Percentiles rank a stretch among this genome's conserved stretches.
Conservation (phyloP, 2,329 filamentous ascomycete genomes). For the Neonectria sp. region DNA sequence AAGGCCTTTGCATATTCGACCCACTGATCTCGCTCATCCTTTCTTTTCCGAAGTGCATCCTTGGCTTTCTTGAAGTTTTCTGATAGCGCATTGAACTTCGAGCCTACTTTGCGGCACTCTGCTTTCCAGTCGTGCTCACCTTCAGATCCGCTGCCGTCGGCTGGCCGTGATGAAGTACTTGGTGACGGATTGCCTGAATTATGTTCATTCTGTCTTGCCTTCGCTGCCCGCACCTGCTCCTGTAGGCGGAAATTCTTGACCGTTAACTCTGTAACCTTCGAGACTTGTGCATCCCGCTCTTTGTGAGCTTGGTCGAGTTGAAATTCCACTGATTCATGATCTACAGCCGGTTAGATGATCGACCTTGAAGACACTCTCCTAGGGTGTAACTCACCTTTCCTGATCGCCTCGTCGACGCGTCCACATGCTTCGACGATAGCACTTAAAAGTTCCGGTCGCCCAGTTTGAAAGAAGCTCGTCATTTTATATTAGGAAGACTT, state of each 20-base stretch:
- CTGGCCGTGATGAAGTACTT: conserved; percentile 5
- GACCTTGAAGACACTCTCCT: conserved; percentile 11
- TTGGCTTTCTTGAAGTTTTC: conserved; percentile 59
- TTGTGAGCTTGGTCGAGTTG: conserved; percentile 48
- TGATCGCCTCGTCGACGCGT: conserved; percentile 56
- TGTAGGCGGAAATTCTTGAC: conserved; percentile 41
- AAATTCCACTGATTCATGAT: conserved; percentile 61
- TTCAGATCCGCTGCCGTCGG: conserved; percentile 14
- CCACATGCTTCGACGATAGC: conserved; percentile 58
- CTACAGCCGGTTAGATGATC: conserved; percentile 35
- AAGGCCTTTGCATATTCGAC: conserved; percentile 60
- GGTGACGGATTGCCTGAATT: conserved; percentile 1
- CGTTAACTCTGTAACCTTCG: conserved; percentile 24
- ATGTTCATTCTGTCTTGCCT: conserved; percentile 7
- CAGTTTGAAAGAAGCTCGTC: conserved; percentile 58
- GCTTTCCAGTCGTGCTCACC: conserved; percentile 45
- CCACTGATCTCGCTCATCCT: conserved; percentile 62
- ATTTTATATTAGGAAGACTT: conserved; percentile 44
- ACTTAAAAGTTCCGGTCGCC: conserved; percentile 57
- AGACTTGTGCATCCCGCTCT: conserved; percentile 37
- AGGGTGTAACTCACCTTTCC: conserved; percentile 49
- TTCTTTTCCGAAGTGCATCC: conserved; percentile 57
- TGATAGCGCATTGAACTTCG: conserved; percentile 59
- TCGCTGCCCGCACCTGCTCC: conserved; percentile 31
- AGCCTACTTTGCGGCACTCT: conserved; percentile 56